Base-by-base conservation (phyloP, 1,284 basidiomycete species). In the Sporisorium graminicola region DNA sequence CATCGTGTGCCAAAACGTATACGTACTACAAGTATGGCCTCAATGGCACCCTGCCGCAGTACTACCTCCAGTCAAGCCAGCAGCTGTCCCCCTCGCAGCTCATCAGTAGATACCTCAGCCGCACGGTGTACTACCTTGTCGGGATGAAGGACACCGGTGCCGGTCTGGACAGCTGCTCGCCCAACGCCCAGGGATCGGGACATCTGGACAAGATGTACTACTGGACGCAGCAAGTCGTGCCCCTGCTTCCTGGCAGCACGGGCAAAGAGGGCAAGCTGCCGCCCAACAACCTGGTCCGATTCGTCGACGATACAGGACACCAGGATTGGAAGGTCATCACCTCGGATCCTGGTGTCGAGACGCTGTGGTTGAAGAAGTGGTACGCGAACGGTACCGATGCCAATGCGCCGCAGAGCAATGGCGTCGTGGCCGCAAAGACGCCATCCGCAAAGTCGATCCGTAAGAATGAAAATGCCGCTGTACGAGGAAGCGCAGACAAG, bases 11-110 rank as follows among this genome's bases (percentile, higher is more conserved):
- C 0, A 35, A 35, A 12, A 69, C 58, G 16, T 83, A 71, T 57
- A 51, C 74, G 44, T 53, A 82, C 24, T 85, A 83, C 77, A 85
- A 84, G 73, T 85, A 84, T 54, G 83, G 83, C 12, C 55, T 85
- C 6, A 65, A 75, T n/a, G 82, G 81, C 3, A 71, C 59, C 0
- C 56, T 84, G 18, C 83, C 83, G 0, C 18, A 14, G 8, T 85
- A 84, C 62, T 59, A 73, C 51, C 53, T 55, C 2, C 22, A 27
- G 10, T 26, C 58, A 7, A 14, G 42, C 2, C 51, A 50, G n/a
- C 50, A 22, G 20, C 54, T 60, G 8, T 52, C 59, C 0, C 9
- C 68, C 3, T 43, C 54, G 2, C 51, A 27, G 0, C 55, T 82
- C 24, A 66, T 72, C 18, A 51, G 65, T 14, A 65, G 76, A 3